Base-by-base conservation (phyloP, 2,329 filamentous ascomycete species). In the Knoxdaviesia capensis region DNA sequence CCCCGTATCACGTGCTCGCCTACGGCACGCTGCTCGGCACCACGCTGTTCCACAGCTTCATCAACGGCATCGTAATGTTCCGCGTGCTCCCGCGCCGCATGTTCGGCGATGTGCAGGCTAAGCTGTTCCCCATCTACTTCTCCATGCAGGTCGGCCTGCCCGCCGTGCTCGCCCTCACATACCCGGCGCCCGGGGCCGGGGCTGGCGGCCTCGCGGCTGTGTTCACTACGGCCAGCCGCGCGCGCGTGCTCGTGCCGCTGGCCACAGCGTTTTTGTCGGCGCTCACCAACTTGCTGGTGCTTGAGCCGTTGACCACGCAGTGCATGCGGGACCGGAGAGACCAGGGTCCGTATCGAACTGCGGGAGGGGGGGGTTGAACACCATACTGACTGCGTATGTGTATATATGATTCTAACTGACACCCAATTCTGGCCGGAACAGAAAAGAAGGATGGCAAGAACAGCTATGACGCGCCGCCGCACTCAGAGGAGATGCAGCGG, bases 401-500 rank as follows among this genome's bases (percentile, higher is more conserved):
- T 28, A 40, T 32, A 8, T 43, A 31, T 10, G 38, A 34, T 29
- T 31, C 39, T 43, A 10, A 43, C 31, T 35, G 40, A 31, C 31
- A 36, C 39, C 32, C 11, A 31, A 9, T 11, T 3, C 39, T 32
- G n/a, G 4, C 31, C 10, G 11, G 7, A 43, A 37, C 46, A 77
- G 87, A 88, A 66, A 85, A 80, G 47, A 76, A 79, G 52, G 88
- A 94, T 55, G 85, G 85, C 43, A 94, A 93, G 69, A 82, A 80
- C 56, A 83, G 77, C 58, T 82, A 80, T 53, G 85, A 93, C 48
- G 63, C 72, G 41, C 70, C 77, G 1, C 82, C 85, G 35, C 83
- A 93, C 53, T 90, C 81, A 5, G 68, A 77, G 50, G 83, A 88
- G 62, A 94, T 96, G 87, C 59, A 74, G 50, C 67, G 66, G 6